phyloP scores from a whole-genome alignment of 352 stramenopile genomes.

The Ochromonadaceae sp. region DNA sequence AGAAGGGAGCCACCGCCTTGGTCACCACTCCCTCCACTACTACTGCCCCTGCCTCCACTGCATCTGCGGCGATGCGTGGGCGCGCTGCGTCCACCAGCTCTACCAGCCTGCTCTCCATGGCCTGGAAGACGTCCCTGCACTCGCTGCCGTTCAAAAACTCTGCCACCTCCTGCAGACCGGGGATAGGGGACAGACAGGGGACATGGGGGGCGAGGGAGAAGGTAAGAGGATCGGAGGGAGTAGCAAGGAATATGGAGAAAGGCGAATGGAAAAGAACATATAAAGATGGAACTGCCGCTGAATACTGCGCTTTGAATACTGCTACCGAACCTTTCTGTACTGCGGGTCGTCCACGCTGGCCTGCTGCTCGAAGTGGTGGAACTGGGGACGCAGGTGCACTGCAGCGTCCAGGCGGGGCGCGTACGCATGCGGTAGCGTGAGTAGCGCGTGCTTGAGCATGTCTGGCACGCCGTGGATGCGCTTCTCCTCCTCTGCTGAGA shows the following conservation, averaged over 20 bases:
- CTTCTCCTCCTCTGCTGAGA: constrained; percentile 4
- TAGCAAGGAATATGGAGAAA: too few relatives aligned
- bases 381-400: constrained; percentile 1
- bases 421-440: constrained; percentile 6
- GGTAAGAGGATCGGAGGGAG: too few relatives aligned
- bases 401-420: constrained; percentile 4
- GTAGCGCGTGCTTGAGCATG: constrained; percentile 1
- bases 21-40: neutral
- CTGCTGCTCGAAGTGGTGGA: constrained; percentile 2
- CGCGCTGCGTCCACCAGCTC: neutral
- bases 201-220: too few relatives aligned
- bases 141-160: neutral
- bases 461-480: constrained; percentile 10
- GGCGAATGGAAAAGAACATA: too few relatives aligned
- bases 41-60: too few relatives aligned
- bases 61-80: too few relatives aligned
- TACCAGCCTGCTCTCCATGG: neutral
- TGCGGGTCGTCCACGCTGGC: neutral
- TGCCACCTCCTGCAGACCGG: constrained; percentile 4
- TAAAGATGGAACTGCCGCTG: too few relatives aligned
- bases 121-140: neutral
- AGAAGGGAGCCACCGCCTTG: neutral
- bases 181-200: too few relatives aligned
- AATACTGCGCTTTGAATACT: too few relatives aligned
- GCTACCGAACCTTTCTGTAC: too few relatives aligned